Percentiles rank a stretch among this genome's conserved stretches.
Conservation (phyloP, 1,139 yeast species). For the Lizanozyma gosingica region DNA sequence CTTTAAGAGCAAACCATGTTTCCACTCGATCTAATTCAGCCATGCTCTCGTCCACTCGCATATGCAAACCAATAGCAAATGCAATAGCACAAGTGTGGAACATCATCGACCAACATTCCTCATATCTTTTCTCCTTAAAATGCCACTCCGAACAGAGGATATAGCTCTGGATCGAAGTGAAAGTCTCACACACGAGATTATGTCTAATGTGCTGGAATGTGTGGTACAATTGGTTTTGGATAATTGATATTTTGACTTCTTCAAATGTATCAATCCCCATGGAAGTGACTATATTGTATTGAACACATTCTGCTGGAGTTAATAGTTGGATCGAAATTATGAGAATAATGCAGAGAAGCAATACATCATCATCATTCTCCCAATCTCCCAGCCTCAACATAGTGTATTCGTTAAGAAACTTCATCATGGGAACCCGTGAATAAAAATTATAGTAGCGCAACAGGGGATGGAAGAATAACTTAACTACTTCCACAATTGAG, state of each 20-base stretch:
- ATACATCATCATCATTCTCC: constrained; percentile 37
- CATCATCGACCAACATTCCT: constrained; percentile 41
- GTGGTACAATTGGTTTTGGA: constrained; percentile 19
- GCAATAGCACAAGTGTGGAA: constrained; percentile 37
- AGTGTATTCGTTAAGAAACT: constrained; percentile 22
- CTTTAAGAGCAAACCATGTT: constrained; percentile 35
- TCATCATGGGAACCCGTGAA: constrained; percentile 13
- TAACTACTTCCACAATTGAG: constrained; percentile 20
- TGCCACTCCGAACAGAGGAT: constrained; percentile 35
- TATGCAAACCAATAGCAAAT: constrained; percentile 36
- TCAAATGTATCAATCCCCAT: constrained; percentile 12
- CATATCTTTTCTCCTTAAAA: constrained; percentile 32
- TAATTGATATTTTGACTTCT: constrained; percentile 15
- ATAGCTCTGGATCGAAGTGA: constrained; percentile 32
- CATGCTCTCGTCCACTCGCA: constrained; percentile 11
- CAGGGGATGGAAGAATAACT: constrained; percentile 22
- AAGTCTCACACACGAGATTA: constrained; percentile 32
- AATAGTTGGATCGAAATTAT: constrained; percentile 23
- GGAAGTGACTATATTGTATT: constrained; percentile 15
- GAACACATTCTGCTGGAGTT: constrained; percentile 24
- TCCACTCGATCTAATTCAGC: constrained; percentile 17
- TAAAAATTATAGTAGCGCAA: constrained; percentile 26
- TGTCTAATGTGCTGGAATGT: constrained; percentile 29
- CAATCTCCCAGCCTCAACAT: constrained; percentile 24
- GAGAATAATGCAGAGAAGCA: constrained; percentile 29